Conservation (phyloP, 768 basidiomycete genomes). For the Termitomyces titanicus region DNA sequence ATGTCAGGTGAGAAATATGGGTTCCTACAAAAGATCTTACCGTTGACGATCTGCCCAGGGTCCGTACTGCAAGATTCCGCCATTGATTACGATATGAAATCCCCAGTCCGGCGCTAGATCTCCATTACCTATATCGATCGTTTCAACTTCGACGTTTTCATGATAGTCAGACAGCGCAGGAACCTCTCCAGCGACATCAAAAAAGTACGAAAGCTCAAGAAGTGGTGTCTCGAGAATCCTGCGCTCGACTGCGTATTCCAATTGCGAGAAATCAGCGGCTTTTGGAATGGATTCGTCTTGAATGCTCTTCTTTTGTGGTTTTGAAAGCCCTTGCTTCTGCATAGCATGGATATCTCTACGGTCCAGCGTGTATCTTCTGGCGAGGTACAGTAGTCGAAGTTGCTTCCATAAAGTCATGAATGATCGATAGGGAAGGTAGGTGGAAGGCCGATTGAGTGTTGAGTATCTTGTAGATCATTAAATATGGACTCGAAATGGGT, state of each 20-base stretch:
- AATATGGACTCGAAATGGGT: neutral
- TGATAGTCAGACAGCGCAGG: slow-evolving; percentile 35
- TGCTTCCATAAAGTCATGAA: slow-evolving; percentile 56
- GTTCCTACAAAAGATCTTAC: slow-evolving; percentile 27
- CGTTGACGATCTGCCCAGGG: slow-evolving; percentile 97
- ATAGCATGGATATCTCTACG: slow-evolving; percentile 27
- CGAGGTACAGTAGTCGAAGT: slow-evolving; percentile 39
- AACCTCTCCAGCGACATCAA: slow-evolving; percentile 78
- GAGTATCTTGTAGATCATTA: slow-evolving; percentile 23
- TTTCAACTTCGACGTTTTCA: slow-evolving; percentile 32
- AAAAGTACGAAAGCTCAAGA: slow-evolving; percentile 83
- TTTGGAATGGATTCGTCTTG: slow-evolving; percentile 53
- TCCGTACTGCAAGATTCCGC: slow-evolving; percentile 79
- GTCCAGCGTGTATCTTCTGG: slow-evolving; percentile 30
- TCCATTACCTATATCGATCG: slow-evolving; percentile 79
- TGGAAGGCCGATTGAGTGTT: slow-evolving; percentile 24
- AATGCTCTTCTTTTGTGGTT: slow-evolving; percentile 25
- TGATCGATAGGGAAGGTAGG: slow-evolving; percentile 33
- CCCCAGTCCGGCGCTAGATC: slow-evolving; percentile 93
- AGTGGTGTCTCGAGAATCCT: slow-evolving; percentile 74
- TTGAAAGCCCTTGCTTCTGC: slow-evolving; percentile 13
- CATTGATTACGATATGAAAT: slow-evolving; percentile 75
- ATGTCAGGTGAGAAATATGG: neutral
- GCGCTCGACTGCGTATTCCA: slow-evolving; percentile 88
- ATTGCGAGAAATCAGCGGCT: slow-evolving; percentile 48